A percentile compares a stretch with the other conserved stretches of the same genome.
Conservation (phyloP, 495 filamentous ascomycete genomes). For the Penicillium alfredii region DNA sequence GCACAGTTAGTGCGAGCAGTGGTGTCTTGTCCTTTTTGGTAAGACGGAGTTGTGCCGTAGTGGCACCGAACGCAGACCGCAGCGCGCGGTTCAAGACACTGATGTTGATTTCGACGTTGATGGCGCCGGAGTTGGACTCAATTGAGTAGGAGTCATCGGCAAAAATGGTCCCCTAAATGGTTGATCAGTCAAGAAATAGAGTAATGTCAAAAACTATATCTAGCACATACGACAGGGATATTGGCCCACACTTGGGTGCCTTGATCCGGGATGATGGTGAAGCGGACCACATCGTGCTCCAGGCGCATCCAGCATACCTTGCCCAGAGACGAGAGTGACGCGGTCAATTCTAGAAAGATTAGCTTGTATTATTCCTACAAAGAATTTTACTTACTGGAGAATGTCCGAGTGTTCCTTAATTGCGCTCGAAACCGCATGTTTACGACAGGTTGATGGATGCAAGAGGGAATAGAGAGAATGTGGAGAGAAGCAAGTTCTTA, state of each 20-base stretch:
- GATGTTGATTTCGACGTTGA: constrained; percentile 92
- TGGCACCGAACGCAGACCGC: constrained; percentile 70
- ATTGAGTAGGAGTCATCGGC: constrained; percentile 67
- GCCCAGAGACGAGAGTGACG: constrained; percentile 78
- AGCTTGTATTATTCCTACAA: neutral
- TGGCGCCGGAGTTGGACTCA: constrained; percentile 72
- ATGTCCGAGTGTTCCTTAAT: constrained; percentile 73
- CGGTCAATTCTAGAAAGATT: constrained; percentile 60
- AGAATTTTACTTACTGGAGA: constrained; percentile 59
- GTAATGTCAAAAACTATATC: neutral
- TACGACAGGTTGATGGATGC: constrained; percentile 8
- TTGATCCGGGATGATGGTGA: constrained; percentile 90
- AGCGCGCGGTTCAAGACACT: constrained; percentile 75
- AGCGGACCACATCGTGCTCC: constrained; percentile 76
- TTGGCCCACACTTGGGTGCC: constrained; percentile 92
- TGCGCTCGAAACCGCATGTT: constrained; percentile 76
- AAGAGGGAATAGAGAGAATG: constrained; percentile 4
- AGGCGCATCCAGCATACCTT: constrained; percentile 93
- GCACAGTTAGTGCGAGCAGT: constrained; percentile 78
- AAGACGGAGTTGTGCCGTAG: constrained; percentile 74
- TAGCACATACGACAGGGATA: constrained; percentile 52
- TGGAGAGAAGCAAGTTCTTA: constrained; percentile 13
- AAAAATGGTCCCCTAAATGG: constrained; percentile 71
- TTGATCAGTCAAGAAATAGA: neutral
- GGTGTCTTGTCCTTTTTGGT: constrained; percentile 88